These are phyloP conservation scores for Trypanosoma avium DNA, from an alignment of 208 protist genomes.

Conservation along the genomic window DNA sequence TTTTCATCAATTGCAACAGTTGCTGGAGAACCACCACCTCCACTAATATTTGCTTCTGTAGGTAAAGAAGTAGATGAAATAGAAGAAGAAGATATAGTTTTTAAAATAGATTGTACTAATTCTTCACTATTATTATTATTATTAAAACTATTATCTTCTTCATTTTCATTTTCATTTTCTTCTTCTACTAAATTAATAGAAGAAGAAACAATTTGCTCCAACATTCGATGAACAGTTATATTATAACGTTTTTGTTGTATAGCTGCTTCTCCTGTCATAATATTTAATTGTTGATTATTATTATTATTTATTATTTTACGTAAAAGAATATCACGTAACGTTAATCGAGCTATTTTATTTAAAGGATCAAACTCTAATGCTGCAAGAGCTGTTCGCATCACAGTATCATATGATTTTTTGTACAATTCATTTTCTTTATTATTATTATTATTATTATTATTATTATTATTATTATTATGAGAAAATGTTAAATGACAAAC, in stretches of 20 bases:
- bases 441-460: neutral
- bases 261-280: constrained; percentile 2
- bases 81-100: neutral
- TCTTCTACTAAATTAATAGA: too few species aligned
- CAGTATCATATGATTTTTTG: constrained; percentile 37
- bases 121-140: too few species aligned
- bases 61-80: neutral
- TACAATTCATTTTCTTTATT: constrained; percentile 13
- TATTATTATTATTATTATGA: neutral
- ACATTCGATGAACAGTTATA: constrained; percentile 8
- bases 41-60: constrained; percentile 3
- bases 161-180: too few species aligned
- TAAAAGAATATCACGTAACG: constrained; percentile 33
- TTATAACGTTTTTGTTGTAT: constrained; percentile 13
- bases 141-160: too few species aligned
- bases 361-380: constrained; percentile 54
- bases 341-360: constrained; percentile 42
- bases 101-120: too few species aligned
- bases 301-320: constrained; percentile 6
- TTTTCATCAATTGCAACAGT: constrained; percentile 26
- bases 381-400: constrained; percentile 56
- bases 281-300: neutral
- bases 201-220: constrained; percentile 12
- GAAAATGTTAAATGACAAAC: constrained; percentile 8
- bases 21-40: constrained; percentile 9